Base-by-base conservation (phyloP, 2,329 filamentous ascomycete genomes). In the Neoscytalidium dimidiatum region DNA sequence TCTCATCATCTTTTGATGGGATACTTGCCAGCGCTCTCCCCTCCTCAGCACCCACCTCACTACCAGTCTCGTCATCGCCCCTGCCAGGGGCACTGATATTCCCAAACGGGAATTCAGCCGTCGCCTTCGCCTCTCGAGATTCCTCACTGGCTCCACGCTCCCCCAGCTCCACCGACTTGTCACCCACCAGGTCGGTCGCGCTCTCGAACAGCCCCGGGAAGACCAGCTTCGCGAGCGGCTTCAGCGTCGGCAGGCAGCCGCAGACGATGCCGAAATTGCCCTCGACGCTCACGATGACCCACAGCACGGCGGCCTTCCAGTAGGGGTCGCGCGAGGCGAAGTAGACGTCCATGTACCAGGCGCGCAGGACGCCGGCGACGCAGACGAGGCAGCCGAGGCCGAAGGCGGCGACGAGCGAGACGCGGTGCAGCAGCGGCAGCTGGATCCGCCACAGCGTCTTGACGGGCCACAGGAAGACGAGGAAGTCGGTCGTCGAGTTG, bases 401-500 rank as follows among this genome's bases (percentile, higher is more conserved):
- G 63, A 77, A 77, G 68, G 75, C 73, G 51, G 69, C 66, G 1
- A 69, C 71, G 5, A 77, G 63, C 1, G 72, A 73, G 6, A 75
- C 43, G 1, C 73, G 70, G 51, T 75, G 73, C 8, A 70, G 67
- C 3, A 69, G 62, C 5, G 74, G 75, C 1, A 75, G 68, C 17
- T 68, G 69, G 7, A 76, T 68, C 1, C 64, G 69, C 26, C 70
- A 66, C 6, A 76, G 70, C 38, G 73, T 71, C 38, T 68, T 68
- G 1, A 71, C 71, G 0, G 74, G 74, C 73, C 73, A 75, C 3
- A 75, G 68, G 66, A 73, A 76, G 28, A 76, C 69, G 6, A 73
- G 29, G 29, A 76, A 75, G 65, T 77, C 75, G 61, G 72, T 76
- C 5, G 73, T 49, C 57, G 70, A 74, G 56, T 75, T 75, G 49